These are phyloP conservation scores for Kodamaea leandrae DNA, from an alignment of 805 yeast genomes.

Conservation along the genomic window DNA sequence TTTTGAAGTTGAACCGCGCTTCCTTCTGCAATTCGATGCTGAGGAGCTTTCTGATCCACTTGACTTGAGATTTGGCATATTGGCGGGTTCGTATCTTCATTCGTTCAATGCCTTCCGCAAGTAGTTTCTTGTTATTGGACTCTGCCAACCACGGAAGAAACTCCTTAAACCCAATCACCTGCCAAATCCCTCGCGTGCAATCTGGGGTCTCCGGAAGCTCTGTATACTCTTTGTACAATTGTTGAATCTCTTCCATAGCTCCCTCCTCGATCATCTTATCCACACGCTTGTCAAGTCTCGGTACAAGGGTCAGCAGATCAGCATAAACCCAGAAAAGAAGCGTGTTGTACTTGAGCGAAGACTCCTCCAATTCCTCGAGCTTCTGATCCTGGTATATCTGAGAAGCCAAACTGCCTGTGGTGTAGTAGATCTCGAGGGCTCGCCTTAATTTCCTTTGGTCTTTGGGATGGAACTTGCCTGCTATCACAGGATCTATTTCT, in stretches of 20 bases:
- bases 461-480: conserved; percentile 86
- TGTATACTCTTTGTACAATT: conserved; percentile 50
- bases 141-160: conserved; percentile 66
- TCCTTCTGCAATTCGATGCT: conserved; percentile 58
- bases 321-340: conserved; percentile 83
- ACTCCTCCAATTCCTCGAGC: conserved; percentile 37
- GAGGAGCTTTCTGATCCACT: conserved; percentile 80
- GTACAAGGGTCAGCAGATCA: conserved; percentile 52
- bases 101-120: conserved; percentile 52
- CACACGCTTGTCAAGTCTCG: conserved; percentile 73
- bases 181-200: conserved; percentile 80
- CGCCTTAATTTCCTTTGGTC: conserved; percentile 76
- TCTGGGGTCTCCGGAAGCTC: conserved; percentile 39
- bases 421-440: conserved; percentile 74
- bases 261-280: conserved; percentile 78
- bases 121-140: conserved; percentile 12
- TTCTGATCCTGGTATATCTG: conserved; percentile 65
- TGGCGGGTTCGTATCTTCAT: conserved; percentile 86
- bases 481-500: conserved; percentile 65
- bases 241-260: conserved; percentile 64
- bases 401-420: conserved; percentile 67
- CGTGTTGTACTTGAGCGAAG: conserved; percentile 56
- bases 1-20: conserved; percentile 39
- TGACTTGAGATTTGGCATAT: conserved; percentile 84
- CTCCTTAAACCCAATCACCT: conserved; percentile 91